Base-by-base conservation (phyloP, 306 rosid genomes). In the Castanopsis chinensis region DNA sequence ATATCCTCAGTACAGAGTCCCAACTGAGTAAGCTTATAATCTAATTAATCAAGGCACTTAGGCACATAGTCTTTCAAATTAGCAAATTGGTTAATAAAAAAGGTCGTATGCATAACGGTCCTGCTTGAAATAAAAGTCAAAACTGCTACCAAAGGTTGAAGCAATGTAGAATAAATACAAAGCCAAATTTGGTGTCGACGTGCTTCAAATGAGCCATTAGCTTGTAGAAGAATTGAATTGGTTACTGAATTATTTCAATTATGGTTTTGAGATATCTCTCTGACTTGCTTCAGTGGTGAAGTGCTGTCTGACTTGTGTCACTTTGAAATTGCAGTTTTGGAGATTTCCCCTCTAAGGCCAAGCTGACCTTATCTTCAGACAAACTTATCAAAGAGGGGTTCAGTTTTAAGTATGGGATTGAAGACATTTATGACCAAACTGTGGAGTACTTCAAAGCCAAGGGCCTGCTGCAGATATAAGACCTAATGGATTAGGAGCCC, bases 381-480 rank as follows among this genome's bases (percentile, higher is more conserved):
- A 93, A 90, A 85, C 91, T 93, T 20, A 88, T 80, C 75, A 88
- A 86, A 87, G 97, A 90, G 78, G 98, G 98, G 37, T 93, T 93
- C 82, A 78, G 78, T 63, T 93, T 90, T 82, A 82, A 90, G 88
- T 83, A 84, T 32, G 90, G 87, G 54, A 59, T 93, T 74, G 92
- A 87, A 65, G 93, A 86, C 49, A 88, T 84, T 80, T 88, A 79
- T 78, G 93, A 91, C 63, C 91, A 91, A 74, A 72, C 85, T 83
- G 80, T 91, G 78, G 97, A 86, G 77, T 93, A 87, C 83, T 76
- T 93, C 72, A 91, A 87, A 87, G 79, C 88, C 19, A 85, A 91
- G 56, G 94, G 92, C 65, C 15, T 80, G 35, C 86, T 93, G 21
- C 54, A 88, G 81, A 82, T 76, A 23, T 91, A 80, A 81, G 55